These are phyloP conservation scores for Leccinum arenicola DNA, from an alignment of 768 basidiomycete genomes.

Conservation along the genomic window DNA sequence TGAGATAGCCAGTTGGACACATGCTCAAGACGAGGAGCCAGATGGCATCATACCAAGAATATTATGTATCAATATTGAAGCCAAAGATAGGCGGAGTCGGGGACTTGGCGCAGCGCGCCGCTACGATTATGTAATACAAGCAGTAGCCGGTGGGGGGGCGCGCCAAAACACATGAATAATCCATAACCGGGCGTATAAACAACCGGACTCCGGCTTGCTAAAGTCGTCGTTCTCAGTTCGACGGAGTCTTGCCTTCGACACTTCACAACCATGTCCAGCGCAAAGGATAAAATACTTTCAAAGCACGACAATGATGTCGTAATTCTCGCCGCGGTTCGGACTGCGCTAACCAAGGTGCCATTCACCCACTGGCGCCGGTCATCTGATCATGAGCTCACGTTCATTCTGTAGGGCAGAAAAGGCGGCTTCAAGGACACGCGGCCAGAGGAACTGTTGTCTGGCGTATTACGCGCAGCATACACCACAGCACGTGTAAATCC, in stretches of 20 bases:
- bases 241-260: neutral
- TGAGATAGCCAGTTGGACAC: too few relatives aligned
- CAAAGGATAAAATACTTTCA: constrained; percentile 60
- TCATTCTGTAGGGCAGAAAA: constrained; percentile 58
- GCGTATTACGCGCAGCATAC: constrained; percentile 74
- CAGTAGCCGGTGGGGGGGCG: neutral
- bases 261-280: constrained; percentile 25
- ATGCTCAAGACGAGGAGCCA: too few relatives aligned
- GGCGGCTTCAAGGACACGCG: constrained; percentile 91
- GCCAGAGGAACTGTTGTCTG: constrained; percentile 78
- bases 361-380: neutral
- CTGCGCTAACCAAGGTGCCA: constrained; percentile 84
- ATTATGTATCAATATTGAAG: too few relatives aligned
- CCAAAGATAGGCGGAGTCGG: too few relatives aligned
- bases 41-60: too few relatives aligned
- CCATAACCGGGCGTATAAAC: constrained; percentile 19
- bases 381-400: constrained; percentile 1
- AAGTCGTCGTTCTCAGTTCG: neutral
- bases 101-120: too few relatives aligned
- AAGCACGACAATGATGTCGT: constrained; percentile 88
- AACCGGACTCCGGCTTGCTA: neutral
- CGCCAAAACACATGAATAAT: constrained; percentile 25
- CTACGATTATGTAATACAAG: neutral
- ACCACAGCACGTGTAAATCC: constrained; percentile 70
- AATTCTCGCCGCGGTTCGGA: constrained; percentile 83